phyloP scores from a whole-genome alignment of 2,329 filamentous ascomycete species.

The Corinectria fuckeliana region DNA sequence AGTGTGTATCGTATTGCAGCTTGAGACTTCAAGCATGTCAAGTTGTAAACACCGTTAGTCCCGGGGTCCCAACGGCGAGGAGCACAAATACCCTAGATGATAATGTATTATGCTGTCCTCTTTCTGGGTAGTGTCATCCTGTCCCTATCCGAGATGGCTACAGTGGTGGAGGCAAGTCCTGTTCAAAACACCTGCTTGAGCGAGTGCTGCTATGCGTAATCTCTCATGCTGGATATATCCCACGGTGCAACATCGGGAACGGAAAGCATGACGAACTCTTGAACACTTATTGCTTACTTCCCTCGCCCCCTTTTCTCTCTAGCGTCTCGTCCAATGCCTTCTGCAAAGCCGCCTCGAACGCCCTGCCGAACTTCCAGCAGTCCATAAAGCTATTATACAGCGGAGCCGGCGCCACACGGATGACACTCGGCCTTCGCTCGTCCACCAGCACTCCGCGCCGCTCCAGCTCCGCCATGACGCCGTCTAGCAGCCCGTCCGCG shows the following conservation, averaged over 20 bases:
- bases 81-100: background rate
- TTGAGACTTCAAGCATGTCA: background rate
- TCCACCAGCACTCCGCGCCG: slow-evolving; percentile 76
- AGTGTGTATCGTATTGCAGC: too few relatives aligned
- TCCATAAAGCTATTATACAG: slow-evolving; percentile 81
- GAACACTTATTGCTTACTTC: too few relatives aligned
- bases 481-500: slow-evolving; percentile 68
- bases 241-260: background rate
- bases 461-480: slow-evolving; percentile 67
- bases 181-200: background rate
- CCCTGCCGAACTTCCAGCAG: slow-evolving; percentile 42
- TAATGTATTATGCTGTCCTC: background rate
- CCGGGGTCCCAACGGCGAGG: background rate
- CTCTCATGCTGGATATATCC: background rate
- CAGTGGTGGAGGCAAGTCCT: background rate
- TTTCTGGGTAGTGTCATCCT: background rate
- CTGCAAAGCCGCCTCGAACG: slow-evolving; percentile 36
- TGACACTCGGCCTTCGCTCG: slow-evolving; percentile 79
- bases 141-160: background rate
- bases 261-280: background rate
- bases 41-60: background rate
- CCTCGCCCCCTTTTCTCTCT: background rate
- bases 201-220: background rate
- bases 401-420: slow-evolving; percentile 79
- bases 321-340: slow-evolving; percentile 27